phyloP scores from a whole-genome alignment of 1,284 basidiomycete species.

The Ustilago xerochloae region DNA sequence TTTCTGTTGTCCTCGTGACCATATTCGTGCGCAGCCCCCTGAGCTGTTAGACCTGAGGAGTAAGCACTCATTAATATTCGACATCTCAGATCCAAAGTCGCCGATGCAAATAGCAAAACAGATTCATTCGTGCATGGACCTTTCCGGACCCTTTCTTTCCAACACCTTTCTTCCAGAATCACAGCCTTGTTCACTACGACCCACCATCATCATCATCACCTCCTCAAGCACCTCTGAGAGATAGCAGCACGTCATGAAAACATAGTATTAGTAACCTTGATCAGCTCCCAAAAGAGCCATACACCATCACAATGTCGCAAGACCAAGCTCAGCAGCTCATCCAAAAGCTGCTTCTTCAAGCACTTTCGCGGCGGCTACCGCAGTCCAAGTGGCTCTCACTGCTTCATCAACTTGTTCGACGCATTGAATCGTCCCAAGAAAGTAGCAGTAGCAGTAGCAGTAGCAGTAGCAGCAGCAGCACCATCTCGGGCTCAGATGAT shows the following conservation, averaged over 20 bases:
- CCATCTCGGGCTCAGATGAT: background rate
- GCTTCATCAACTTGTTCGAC: conserved; percentile 32
- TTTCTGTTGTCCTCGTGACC: conserved; percentile 1
- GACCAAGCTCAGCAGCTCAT: conserved; percentile 35
- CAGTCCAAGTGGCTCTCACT: conserved; percentile 41
- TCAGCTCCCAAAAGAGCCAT: background rate
- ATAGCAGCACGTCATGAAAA: background rate
- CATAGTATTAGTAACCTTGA: background rate
- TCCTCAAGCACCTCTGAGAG: background rate
- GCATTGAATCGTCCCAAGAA: conserved; percentile 11
- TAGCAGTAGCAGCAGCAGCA: background rate
- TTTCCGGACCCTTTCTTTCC: background rate
- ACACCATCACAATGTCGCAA: conserved; percentile 16
- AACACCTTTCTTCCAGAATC: background rate
- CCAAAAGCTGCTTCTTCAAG: conserved; percentile 33
- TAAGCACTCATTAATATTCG: background rate
- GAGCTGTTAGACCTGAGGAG: background rate
- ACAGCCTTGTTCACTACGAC: background rate
- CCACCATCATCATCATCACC: background rate
- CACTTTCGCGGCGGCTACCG: conserved; percentile 27
- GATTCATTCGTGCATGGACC: background rate
- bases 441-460: background rate
- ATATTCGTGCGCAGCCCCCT: background rate
- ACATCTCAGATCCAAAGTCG: conserved; percentile 3
- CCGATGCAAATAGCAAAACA: conserved; percentile 6